A percentile compares a stretch with the other conserved stretches of the same genome.
phyloP scores from a whole-genome alignment of 2,329 filamentous ascomycete species.

The Lachnellula subtilissima region DNA sequence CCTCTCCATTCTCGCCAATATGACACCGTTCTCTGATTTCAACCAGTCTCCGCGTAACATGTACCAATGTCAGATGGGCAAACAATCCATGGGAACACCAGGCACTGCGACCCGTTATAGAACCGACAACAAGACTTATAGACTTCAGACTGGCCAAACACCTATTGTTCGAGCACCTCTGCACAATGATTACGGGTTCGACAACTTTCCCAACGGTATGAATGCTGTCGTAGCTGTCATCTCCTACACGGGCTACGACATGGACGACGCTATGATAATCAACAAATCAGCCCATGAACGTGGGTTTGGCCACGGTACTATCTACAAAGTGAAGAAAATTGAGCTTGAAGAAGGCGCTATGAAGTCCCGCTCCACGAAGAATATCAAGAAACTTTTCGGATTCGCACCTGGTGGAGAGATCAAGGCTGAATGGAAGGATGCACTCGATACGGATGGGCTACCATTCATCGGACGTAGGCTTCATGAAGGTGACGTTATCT shows the following conservation, averaged over 20 bases:
- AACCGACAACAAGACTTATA: constrained; percentile 96
- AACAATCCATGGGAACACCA: constrained; percentile 97
- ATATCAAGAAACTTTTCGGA: constrained; percentile 78
- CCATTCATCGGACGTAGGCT: constrained; percentile 75
- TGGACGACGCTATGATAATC: constrained; percentile 99
- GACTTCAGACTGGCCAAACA: constrained; percentile 91
- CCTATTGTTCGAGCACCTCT: constrained; percentile 87
- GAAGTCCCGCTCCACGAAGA: constrained; percentile 59
- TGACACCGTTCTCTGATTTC: constrained; percentile 98
- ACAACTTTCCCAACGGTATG: constrained; percentile 96
- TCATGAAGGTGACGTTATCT: constrained; percentile 76
- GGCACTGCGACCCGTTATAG: constrained; percentile 78
- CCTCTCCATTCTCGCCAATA: constrained; percentile 93
- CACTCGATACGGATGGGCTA: constrained; percentile 82
- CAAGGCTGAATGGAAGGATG: constrained; percentile 63
- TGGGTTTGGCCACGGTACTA: constrained; percentile 90
- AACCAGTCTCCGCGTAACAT: constrained; percentile 99
- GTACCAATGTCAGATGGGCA: constrained; percentile 99
- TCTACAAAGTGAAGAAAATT: constrained; percentile 96
- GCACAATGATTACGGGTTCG: constrained; percentile 92
- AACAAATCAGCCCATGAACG: constrained; percentile 97
- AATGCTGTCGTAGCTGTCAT: constrained; percentile 97
- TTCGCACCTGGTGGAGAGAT: constrained; percentile 76
- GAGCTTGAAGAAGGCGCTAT: constrained; percentile 74
- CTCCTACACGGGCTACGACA: constrained; percentile 98